Evolutionary conservation across 305 asterid genomes (phyloP), one percentile per base, ranked within the genome.

Genomic region (Solanum chacoense): DNA sequence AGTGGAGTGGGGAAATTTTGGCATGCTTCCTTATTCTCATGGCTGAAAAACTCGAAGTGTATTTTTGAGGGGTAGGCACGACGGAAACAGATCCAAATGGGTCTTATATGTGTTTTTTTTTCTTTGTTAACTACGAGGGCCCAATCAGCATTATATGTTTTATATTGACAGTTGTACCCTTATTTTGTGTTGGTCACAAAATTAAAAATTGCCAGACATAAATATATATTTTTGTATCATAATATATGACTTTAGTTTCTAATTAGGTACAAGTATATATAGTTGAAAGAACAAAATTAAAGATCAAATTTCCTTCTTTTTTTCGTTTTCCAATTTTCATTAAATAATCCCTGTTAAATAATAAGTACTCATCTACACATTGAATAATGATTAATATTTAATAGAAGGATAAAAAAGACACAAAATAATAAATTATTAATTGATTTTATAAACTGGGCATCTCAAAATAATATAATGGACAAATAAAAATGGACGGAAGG

Each of bases 1-100:
- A 87, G 85, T 91, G 24, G 28, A 93, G 85, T 1, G 95, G 92
- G 12, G 96, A 91, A 73, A 91, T 89, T 72, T 90, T 92, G 26
- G 93, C 94, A 91, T 92, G 89, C 92, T 93, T 92, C 85, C 95
- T 92, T 90, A 94, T 93, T 90, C 96, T 94, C 96, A 94, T 94
- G 94, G 90, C 90, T 88, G 89, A 34, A 87, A 40, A 87, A 26
- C 74, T 40, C 50, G 3, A 50, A 5, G 1, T 5, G 65, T 50
- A 1, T 6, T 50, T 50, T 50, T 16, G 45, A 34, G 32, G 28
- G 63, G 42, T 9, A 79, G 37, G 24, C 36, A 79, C 85, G 67
- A 40, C 22, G 86, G 28, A 50, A 81, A n/a, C 36, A 81, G 86
- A 81, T 81, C 86, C 36, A 81, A 42, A 28, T 81, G 86, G 86